phyloP scores from a whole-genome alignment of 768 basidiomycete species.

The Leucocoprinus leucothites region DNA sequence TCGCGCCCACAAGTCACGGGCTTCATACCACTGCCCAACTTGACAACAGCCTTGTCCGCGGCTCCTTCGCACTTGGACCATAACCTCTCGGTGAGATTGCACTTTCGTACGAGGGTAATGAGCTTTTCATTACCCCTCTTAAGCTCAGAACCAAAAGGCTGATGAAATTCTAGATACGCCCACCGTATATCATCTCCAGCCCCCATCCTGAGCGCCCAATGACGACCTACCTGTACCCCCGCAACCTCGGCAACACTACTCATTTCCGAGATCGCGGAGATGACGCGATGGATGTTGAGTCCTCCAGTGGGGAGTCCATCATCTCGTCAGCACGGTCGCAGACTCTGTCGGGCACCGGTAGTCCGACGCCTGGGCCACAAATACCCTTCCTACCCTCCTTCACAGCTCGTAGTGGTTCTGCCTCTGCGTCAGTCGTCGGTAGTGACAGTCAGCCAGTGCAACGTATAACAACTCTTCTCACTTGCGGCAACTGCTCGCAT shows the following conservation, averaged over 20 bases:
- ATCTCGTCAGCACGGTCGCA: neutral
- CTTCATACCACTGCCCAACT: no score
- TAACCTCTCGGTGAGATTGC: no score
- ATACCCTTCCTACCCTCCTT: neutral
- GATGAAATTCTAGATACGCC: neutral
- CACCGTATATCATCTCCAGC: no score
- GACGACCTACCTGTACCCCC: constrained; percentile 1
- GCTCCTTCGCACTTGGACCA: no score
- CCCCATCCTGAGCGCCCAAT: neutral
- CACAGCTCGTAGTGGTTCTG: neutral
- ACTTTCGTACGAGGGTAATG: no score
- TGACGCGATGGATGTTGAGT: constrained; percentile 11
- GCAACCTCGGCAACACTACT: neutral
- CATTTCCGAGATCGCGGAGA: constrained; percentile 7
- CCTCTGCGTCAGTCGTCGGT: neutral
- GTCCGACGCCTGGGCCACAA: constrained; percentile 6
- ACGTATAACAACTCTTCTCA: constrained; percentile 8
- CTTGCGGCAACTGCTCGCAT: constrained; percentile 11
- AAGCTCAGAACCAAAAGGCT: neutral
- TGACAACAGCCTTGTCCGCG: no score
- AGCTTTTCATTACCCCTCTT: no score
- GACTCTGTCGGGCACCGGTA: neutral
- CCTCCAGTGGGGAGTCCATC: constrained; percentile 7
- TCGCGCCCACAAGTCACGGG: no score
- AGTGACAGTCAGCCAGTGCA: constrained; percentile 3